Evolutionary conservation across 78 protist genomes (phyloP), one percentile per base, ranked within the genome.

Genomic region (Tieghemostelium lacteum): DNA sequence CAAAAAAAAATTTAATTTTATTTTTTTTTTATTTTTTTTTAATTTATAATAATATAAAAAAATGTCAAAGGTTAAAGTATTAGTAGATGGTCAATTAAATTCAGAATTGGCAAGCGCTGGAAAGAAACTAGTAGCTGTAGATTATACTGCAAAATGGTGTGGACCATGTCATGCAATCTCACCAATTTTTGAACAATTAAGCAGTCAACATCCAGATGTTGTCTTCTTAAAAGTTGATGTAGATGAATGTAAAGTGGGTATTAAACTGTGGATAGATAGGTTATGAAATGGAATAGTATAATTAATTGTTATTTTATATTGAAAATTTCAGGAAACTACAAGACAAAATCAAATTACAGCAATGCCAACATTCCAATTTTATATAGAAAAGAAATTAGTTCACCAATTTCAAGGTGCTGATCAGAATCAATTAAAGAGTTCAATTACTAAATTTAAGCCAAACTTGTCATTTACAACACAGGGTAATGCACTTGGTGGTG

Each of bases 331-430:
- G 75, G 72, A 42, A 16, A 74, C 93, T 4, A 92, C 95, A 24
- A 85, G 74, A 50, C 61, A 74, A 19, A 57, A 62, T 49, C 64
- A 83, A 7, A 75, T 95, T 16, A 57, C 66, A 39, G 76, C 92
- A 50, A 87, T 95, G 95, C 97, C 97, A 50, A 93, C 95, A 10
- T 95, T 95, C 37, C 95, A 69, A 20, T 88, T 94, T 75, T 88
- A 40, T 60, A 31, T 77, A 4, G 72, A 63, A 3, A 60, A 45
- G 19, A 64, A 37, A 28, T 58, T 65, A 34, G 87, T 88, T 63
- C 76, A 49, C 17, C 87, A 88, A 33, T 77, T 88, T 69, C 29
- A 52, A 52, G 93, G 93, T 16, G 93, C 93, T 7, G 93, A 88
- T 54, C 73, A 34, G 71, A 65, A 50, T n/a, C 42, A 61, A 61